Evolutionary conservation across 2,329 filamentous ascomycete species (phyloP).

Genomic region (Aspergillus japonicus): DNA sequence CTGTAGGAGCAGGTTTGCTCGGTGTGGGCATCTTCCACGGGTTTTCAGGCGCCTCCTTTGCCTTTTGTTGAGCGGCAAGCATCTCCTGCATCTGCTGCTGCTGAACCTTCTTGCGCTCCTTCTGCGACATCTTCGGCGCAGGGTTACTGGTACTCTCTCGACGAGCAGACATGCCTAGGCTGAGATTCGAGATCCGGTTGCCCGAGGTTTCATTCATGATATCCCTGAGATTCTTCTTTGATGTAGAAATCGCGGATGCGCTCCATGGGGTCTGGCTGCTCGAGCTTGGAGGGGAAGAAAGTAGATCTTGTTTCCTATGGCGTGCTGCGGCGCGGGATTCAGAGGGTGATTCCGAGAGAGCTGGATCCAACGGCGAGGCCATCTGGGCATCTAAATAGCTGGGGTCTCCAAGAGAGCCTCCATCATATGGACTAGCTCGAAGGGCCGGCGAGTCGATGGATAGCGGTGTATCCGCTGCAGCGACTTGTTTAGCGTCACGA

Average conservation of each 20-base stretch:
- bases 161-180: conserved; percentile 51
- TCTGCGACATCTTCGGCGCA: conserved; percentile 74
- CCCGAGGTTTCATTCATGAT: conserved; percentile 67
- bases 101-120: conserved; percentile 82
- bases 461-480: conserved; percentile 19
- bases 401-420: conserved; percentile 26
- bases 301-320: conserved; percentile 25
- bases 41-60: conserved; percentile 37
- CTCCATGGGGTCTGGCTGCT: conserved; percentile 52
- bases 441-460: conserved; percentile 27
- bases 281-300: conserved; percentile 24
- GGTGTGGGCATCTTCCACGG: conserved; percentile 63
- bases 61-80: conserved; percentile 32
- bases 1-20: conserved; percentile 33
- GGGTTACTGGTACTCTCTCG: conserved; percentile 42
- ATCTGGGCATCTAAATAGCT: conserved; percentile 32
- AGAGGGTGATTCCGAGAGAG: conserved; percentile 27
- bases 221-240: conserved; percentile 71
- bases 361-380: conserved; percentile 22
- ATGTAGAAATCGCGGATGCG: conserved; percentile 53
- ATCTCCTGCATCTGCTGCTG: conserved; percentile 59
- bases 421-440: conserved; percentile 27
- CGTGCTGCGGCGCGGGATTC: conserved; percentile 19
- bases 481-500: conserved; percentile 20
- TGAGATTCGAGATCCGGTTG: conserved; percentile 53